Evolutionary conservation across 352 stramenopile species (phyloP).

Genomic region (Phytopythium oedochilum): DNA sequence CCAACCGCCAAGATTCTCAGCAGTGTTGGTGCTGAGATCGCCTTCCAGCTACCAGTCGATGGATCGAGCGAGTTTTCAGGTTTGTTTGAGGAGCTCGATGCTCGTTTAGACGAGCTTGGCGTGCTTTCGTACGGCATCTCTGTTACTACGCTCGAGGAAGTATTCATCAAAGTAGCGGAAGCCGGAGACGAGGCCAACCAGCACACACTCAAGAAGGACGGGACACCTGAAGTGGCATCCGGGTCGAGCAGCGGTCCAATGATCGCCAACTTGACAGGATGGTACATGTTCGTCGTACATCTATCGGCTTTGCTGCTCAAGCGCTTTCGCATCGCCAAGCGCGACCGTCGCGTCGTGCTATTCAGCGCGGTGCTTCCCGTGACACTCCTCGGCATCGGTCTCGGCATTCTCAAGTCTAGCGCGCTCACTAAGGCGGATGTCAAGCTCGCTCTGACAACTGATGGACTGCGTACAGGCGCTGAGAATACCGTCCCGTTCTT

Average conservation of each 20-base stretch:
- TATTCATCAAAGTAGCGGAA: conserved; percentile 89
- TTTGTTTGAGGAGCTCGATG: conserved; percentile 71
- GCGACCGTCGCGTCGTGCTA: conserved; percentile 90
- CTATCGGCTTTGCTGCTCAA: conserved; percentile 88
- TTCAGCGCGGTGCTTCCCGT: conserved; percentile 75
- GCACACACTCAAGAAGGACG: conserved; percentile 44
- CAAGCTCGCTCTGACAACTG: conserved; percentile 36
- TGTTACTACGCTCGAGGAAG: conserved; percentile 89
- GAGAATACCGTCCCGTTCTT: conserved; percentile 42
- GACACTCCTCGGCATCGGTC: conserved; percentile 74
- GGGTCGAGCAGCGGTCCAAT: conserved; percentile 6
- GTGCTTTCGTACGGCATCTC: conserved; percentile 76
- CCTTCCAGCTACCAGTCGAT: conserved; percentile 70
- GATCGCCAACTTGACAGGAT: conserved; percentile 19
- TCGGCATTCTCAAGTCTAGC: conserved; percentile 64
- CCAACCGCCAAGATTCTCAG: conserved; percentile 51
- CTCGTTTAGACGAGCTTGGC: conserved; percentile 23
- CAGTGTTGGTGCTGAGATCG: conserved; percentile 77
- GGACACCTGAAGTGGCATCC: neutral
- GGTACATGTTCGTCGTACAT: conserved; percentile 77
- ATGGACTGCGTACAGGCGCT: conserved; percentile 21
- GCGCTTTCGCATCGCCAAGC: conserved; percentile 83
- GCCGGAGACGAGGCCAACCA: conserved; percentile 43
- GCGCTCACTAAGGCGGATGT: conserved; percentile 43
- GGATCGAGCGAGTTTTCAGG: conserved; percentile 42